Base-by-base conservation (phyloP, 2,329 filamentous ascomycete species). In the Botrytis paeoniae region DNA sequence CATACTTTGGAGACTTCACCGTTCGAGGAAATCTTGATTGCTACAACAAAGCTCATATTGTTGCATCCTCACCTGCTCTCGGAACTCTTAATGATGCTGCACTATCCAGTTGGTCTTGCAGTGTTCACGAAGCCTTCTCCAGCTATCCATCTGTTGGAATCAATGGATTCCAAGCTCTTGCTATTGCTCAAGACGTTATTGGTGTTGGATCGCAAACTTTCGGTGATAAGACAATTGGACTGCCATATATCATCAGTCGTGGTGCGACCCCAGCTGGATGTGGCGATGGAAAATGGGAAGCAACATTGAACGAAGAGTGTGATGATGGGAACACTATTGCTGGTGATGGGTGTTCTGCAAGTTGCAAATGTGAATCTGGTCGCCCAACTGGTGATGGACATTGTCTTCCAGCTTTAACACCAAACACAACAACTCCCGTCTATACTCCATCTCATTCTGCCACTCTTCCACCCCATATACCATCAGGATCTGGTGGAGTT, bases 191-290 rank as follows among this genome's bases (percentile, higher is more conserved):
- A 51, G 81, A 82, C 71, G 80, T 81, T 61, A 80, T 81, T 1
- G 81, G 80, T 10, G 75, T 75, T 2, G 82, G 82, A 5, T 75
- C 81, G 22, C 79, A 78, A 68, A 77, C 77, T 4, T 84, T 83
- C 73, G 79, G 79, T 25, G 82, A 83, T 59, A 79, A 79, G 16
- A 81, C 79, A 22, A 77, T 75, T 12, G 83, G 83, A 37, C 78
- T 84, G 25, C 83, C 83, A 45, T 85, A 84, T 73, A 83, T 85
- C 72, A 80, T 84, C 64, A 82, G 83, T 35, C 82, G 83, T 61
- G 83, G 83, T 12, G 83, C 81, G 14, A 83, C 81, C 4, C 83
- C 83, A 5, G 75, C 81, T 18, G 83, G 82, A 32, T 85, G 83
- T 64, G 83, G 83, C 45, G 79, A 85, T 71, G 82, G 83, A 39